These are phyloP conservation scores for Aspergillus nanangensis DNA, from an alignment of 495 filamentous ascomycete genomes.

Conservation along the genomic window DNA sequence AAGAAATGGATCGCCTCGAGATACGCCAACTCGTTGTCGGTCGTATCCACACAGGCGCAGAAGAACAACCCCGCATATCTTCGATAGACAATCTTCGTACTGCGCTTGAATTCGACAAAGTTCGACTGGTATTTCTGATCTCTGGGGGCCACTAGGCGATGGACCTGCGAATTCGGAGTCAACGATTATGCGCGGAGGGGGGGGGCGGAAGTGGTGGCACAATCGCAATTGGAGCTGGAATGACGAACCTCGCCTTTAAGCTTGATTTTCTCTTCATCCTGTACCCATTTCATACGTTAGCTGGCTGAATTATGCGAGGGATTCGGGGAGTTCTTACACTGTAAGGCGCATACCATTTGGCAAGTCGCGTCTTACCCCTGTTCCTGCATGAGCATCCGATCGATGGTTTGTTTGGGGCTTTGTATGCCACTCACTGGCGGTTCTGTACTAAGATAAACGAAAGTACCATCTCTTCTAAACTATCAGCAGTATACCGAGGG, in stretches of 20 bases:
- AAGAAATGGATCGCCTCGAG: constrained; percentile 99
- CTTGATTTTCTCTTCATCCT: constrained; percentile 95
- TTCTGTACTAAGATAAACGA: constrained; percentile 98
- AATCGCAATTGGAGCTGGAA: constrained; percentile 3
- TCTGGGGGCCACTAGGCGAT: constrained; percentile 93
- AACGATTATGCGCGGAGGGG: neutral
- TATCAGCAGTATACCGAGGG: constrained; percentile 9
- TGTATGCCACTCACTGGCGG: constrained; percentile 66
- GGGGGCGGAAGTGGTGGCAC: neutral
- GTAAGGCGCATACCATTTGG: constrained; percentile 99
- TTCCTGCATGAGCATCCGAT: constrained; percentile 12
- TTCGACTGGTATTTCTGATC: constrained; percentile 99
- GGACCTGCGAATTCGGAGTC: constrained; percentile 53
- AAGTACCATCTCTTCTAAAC: constrained; percentile 59
- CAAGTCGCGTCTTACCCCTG: constrained; percentile 96
- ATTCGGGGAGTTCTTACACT: no score
- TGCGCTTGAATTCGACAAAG: constrained; percentile 83
- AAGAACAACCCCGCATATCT: constrained; percentile 97
- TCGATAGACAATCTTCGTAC: constrained; percentile 91
- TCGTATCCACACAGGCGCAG: constrained; percentile 97
- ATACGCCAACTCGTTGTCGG: constrained; percentile 97
- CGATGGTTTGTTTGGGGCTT: neutral
- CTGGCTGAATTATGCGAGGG: neutral
- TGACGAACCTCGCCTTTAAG: constrained; percentile 76
- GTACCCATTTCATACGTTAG: neutral